These are phyloP conservation scores for Carpinus fangiana DNA, from an alignment of 306 rosid genomes.

Conservation along the genomic window DNA sequence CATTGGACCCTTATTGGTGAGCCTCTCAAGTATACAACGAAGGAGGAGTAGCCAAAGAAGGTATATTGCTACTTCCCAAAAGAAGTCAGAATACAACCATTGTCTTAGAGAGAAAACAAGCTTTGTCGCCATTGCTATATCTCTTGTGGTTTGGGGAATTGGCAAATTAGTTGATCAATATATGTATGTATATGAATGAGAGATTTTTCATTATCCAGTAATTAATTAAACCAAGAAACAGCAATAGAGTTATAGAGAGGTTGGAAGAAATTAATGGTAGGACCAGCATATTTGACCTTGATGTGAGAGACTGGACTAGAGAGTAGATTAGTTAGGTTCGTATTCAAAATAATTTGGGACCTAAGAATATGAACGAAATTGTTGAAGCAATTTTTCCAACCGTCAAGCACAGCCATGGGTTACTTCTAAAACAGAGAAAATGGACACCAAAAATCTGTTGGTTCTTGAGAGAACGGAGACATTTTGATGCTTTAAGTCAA, in stretches of 20 bases:
- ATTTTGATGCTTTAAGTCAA: too few species aligned
- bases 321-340: background rate
- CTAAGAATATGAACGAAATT: background rate
- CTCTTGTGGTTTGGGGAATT: background rate
- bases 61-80: conserved; percentile 29
- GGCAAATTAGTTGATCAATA: background rate
- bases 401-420: too few species aligned
- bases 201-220: background rate
- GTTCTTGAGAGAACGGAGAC: too few species aligned
- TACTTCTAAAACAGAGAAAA: too few species aligned
- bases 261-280: conserved; percentile 1
- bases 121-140: background rate
- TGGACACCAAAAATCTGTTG: too few species aligned
- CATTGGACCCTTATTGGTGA: conserved; percentile 46
- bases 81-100: conserved; percentile 10
- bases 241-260: background rate
- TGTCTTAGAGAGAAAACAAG: conserved; percentile 2
- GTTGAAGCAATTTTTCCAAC: too few species aligned
- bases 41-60: conserved; percentile 29
- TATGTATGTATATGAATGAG: background rate
- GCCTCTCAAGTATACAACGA: conserved; percentile 26
- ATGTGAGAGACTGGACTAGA: background rate
- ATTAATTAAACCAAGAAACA: background rate
- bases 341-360: background rate
- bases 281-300: background rate